phyloP scores from a whole-genome alignment of 2,329 filamentous ascomycete species.

The Neofusicoccum cordaticola region DNA sequence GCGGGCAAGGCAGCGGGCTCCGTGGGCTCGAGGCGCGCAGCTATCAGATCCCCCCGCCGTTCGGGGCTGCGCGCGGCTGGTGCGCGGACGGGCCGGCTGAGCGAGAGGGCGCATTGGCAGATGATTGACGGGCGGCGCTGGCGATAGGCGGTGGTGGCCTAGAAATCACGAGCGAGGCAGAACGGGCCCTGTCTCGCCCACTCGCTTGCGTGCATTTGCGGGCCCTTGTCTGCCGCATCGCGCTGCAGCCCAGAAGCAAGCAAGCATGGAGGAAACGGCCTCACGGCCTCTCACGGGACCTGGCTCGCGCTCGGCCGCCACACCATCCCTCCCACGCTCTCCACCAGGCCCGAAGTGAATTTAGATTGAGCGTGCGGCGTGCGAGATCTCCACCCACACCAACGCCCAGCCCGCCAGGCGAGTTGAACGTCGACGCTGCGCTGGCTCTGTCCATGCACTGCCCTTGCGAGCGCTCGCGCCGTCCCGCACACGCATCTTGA shows the following conservation, averaged over 20 bases:
- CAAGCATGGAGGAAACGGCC: constrained; percentile 15
- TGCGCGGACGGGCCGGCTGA: constrained; percentile 10
- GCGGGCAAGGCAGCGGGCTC: background rate
- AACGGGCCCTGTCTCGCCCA: constrained; percentile 7
- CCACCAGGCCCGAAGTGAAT: constrained; percentile 13
- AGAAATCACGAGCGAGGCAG: too few species aligned
- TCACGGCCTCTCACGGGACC: constrained; percentile 9
- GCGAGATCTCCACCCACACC: constrained; percentile 16
- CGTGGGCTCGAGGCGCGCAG: constrained; percentile 5
- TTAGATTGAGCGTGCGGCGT: constrained; percentile 18
- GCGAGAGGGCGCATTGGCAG: constrained; percentile 4
- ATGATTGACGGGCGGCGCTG: background rate
- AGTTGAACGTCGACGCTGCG: constrained; percentile 1
- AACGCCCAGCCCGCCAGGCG: background rate
- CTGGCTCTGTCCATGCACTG: constrained; percentile 14
- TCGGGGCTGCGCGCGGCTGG: constrained; percentile 11
- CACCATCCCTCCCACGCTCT: constrained; percentile 7
- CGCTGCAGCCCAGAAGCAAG: constrained; percentile 17
- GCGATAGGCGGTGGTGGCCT: too few species aligned
- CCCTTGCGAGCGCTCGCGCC: constrained; percentile 17
- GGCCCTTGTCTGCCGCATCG: constrained; percentile 10
- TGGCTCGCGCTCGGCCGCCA: constrained; percentile 14
- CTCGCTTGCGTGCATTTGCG: constrained; percentile 16
- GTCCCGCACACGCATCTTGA: constrained; percentile 18
- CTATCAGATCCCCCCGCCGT: constrained; percentile 11